A percentile compares a stretch with the other conserved stretches of the same genome.
Evolutionary conservation across 495 filamentous ascomycete genomes (phyloP).

Genomic region (Entonaema liquescens): DNA sequence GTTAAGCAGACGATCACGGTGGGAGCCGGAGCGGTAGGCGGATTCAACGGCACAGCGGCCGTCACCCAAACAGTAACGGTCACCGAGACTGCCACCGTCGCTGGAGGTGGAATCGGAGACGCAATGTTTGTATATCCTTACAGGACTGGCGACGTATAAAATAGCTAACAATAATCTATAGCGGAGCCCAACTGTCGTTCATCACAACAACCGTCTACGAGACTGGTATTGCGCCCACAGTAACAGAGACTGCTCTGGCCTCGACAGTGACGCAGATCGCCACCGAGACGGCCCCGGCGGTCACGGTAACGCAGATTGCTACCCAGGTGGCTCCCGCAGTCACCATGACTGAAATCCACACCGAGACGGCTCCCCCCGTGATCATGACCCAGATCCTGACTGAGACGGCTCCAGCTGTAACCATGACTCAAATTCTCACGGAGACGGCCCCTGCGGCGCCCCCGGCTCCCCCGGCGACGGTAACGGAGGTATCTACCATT

Average conservation of each 20-base stretch:
- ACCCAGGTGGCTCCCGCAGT: slow-evolving; percentile 49
- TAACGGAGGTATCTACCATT: slow-evolving; percentile 41
- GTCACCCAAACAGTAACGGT: slow-evolving; percentile 23
- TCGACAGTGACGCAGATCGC: slow-evolving; percentile 44
- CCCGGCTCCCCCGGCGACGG: neutral
- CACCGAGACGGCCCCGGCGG: slow-evolving; percentile 49
- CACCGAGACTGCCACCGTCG: slow-evolving; percentile 28
- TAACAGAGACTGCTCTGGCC: slow-evolving; percentile 54
- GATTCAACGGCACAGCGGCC: slow-evolving; percentile 43
- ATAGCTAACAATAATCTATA: slow-evolving; percentile 4
- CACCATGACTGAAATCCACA: slow-evolving; percentile 40
- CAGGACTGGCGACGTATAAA: neutral
- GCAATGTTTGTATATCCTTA: slow-evolving; percentile 19
- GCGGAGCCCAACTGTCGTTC: slow-evolving; percentile 47
- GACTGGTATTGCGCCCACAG: slow-evolving; percentile 46
- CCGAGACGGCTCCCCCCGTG: slow-evolving; percentile 49
- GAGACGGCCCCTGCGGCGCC: too few species aligned
- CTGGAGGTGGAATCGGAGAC: neutral
- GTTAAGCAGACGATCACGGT: slow-evolving; percentile 45
- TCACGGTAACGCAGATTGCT: slow-evolving; percentile 42
- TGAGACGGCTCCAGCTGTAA: neutral
- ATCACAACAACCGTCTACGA: slow-evolving; percentile 51
- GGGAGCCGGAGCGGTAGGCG: slow-evolving; percentile 24
- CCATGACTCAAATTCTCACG: neutral
- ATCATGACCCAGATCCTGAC: slow-evolving; percentile 41